Base-by-base conservation (phyloP, 106 monocot genomes). In the Apostasia ramifera region DNA sequence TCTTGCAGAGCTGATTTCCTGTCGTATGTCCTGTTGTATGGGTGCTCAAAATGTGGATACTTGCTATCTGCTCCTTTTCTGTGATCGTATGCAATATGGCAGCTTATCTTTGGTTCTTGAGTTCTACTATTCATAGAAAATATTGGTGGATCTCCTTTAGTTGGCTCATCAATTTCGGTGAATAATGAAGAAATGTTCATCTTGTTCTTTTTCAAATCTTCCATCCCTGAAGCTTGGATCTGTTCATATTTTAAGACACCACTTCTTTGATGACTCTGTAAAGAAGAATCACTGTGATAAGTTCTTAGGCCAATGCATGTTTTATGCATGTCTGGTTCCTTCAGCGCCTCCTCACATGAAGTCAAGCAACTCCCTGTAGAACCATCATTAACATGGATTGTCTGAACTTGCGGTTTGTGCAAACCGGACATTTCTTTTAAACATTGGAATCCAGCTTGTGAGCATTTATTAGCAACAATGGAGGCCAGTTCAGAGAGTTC, bases 401-500 rank as follows among this genome's bases (percentile, higher is more conserved):
- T 62, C 8, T 64, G 58, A 38, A 64, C 26, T 65, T 80, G 74
- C 37, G 47, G 53, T 8, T 6, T 66, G 5, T 72, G 63, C 12
- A 76, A 59, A 51, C 51, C 52, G 52, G 88, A 8, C 40, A 57
- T 77, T 39, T 73, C 72, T 71, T 66, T 66, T 5, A 47, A 12
- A 41, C 57, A 66, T 66, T 68, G 57, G 66, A 77, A 62, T 63
- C 77, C 15, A 37, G 73, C 77, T 55, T 37, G 59, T 40, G 78
- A 67, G 57, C 73, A 93, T 66, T 88, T 83, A 57, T 65, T 81
- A 59, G 85, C 81, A 10, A 80, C 84, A 82, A 77, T 77, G 14
- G 89, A 78, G 53, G 73, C 85, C 43, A 83, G 53, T 42, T 88
- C 81, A 53, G 85, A 78, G 58, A 85, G 82, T 62, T 85, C 77